Base-by-base conservation (phyloP, 179 eudicot species). In the Spergularia azorica region DNA sequence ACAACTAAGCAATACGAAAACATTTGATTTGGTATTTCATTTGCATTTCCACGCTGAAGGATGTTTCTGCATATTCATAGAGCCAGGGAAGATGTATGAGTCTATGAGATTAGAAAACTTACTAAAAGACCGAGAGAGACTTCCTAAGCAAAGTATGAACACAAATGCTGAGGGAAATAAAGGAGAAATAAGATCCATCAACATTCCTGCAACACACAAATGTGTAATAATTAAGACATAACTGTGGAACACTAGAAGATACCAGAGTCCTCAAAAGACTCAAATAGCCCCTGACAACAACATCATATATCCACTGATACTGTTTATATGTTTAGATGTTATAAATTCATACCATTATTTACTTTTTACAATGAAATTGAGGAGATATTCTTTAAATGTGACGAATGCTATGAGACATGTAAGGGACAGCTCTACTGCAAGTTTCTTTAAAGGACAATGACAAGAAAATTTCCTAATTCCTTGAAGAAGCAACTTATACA, bases 181-280 rank as follows among this genome's bases (percentile, higher is more conserved):
- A 63, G 98, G 98, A 80, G 99, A 96, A 72, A 96, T 78, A 81
- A 96, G 99, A 84, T 94, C 99, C 99, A 96, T 91, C 85, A 96
- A 81, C 99, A 95, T 95, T 79, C 99, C 99, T 95, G 92, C 82
- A 86, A 74, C 61, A 70, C 75, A 50, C 51, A 71, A 76, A 66
- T 15, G 50, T 76, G 65, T 63, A 9, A 72, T 36, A 55, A 18
- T 41, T 21, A 15, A 38, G 77, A 75, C 63, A 38, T 60, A 74
- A 70, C 21, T 10, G 17, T 17, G 17, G 12, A 38, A 63, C 61
- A 18, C 79, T 51, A 17, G 9, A 15, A 2, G 62, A 67, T 9
- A 48, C 61, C 12, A 52, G 66, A 67, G 56, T 60, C 26, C 32
- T 55, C 51, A 26, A 26, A 26, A 26, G 32, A 26, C 32, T 26